Evolutionary conservation across 306 rosid genomes (phyloP).

Genomic region (Ziziphus jujuba): DNA sequence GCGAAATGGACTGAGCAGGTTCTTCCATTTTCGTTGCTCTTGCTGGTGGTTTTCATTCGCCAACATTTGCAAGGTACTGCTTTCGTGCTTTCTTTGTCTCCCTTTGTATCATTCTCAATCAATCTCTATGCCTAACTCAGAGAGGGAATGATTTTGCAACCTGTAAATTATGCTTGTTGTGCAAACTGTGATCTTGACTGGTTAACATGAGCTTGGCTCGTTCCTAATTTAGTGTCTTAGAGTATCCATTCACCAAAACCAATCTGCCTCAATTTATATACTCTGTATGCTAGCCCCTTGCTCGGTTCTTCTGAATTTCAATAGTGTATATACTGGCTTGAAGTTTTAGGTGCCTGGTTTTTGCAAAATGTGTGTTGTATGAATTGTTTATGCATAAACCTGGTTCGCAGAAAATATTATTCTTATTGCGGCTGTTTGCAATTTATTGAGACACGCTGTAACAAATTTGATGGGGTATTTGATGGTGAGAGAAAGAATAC

Average conservation of each 20-base stretch:
- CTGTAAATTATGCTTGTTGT: too few relatives aligned
- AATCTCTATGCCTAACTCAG: background rate
- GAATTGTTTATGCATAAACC: too few relatives aligned
- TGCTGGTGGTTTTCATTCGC: constrained; percentile 78
- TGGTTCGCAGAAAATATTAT: background rate
- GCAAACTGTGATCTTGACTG: too few relatives aligned
- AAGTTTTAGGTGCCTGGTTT: too few relatives aligned
- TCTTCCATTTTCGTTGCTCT: constrained; percentile 76
- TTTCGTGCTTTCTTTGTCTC: background rate
- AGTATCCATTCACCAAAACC: background rate
- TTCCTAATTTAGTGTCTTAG: too few relatives aligned
- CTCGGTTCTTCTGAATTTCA: too few relatives aligned
- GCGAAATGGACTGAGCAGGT: constrained; percentile 80
- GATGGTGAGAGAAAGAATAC: too few relatives aligned
- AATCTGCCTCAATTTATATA: background rate
- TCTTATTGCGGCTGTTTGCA: background rate
- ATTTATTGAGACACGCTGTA: background rate
- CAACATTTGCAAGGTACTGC: constrained; percentile 81
- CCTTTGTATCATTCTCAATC: background rate
- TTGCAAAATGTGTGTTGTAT: too few relatives aligned
- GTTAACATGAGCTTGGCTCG: too few relatives aligned
- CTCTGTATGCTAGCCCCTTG: too few relatives aligned
- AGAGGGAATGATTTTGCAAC: background rate
- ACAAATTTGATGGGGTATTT: background rate
- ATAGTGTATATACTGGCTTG: too few relatives aligned